Percentiles rank a stretch among this genome's conserved stretches.
Conservation (phyloP, 345 rosid genomes). For the Iberis pinnata region DNA sequence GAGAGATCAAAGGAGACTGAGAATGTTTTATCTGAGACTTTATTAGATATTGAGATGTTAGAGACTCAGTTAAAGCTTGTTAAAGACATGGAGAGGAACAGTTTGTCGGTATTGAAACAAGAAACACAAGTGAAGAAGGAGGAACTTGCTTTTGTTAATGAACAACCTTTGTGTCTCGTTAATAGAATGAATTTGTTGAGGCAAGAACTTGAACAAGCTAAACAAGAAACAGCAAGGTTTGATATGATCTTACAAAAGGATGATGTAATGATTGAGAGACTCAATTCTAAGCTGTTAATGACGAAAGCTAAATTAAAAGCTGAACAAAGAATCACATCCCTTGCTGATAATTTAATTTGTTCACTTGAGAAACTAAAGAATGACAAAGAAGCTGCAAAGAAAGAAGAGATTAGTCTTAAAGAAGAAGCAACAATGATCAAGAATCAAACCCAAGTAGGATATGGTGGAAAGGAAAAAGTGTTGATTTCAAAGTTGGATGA, state of each 20-base stretch:
- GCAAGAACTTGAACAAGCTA: slow-evolving; percentile 45
- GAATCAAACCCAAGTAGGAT: slow-evolving; percentile 45
- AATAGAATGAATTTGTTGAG: slow-evolving; percentile 59
- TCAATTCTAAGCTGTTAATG: slow-evolving; percentile 67
- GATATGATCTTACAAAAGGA: slow-evolving; percentile 42
- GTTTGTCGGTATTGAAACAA: slow-evolving; percentile 30
- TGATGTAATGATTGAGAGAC: slow-evolving; percentile 42
- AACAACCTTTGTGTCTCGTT: slow-evolving; percentile 55
- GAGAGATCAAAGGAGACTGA: slow-evolving; percentile 46
- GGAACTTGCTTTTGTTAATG: slow-evolving; percentile 46
- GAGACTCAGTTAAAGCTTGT: slow-evolving; percentile 51
- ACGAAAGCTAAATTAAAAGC: slow-evolving; percentile 57
- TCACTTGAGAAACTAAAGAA: slow-evolving; percentile 54
- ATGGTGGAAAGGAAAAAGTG: slow-evolving; percentile 47
- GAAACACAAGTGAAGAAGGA: slow-evolving; percentile 59
- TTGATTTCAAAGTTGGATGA: slow-evolving; percentile 49
- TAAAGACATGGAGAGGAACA: slow-evolving; percentile 39
- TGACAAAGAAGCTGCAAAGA: slow-evolving; percentile 51
- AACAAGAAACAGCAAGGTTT: slow-evolving; percentile 40
- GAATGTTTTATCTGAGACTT: slow-evolving; percentile 46
- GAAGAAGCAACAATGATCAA: slow-evolving; percentile 46
- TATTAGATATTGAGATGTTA: slow-evolving; percentile 46
- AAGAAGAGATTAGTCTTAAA: slow-evolving; percentile 40
- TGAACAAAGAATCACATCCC: slow-evolving; percentile 49
- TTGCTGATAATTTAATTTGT: slow-evolving; percentile 41